Evolutionary conservation across 1,139 yeast genomes (phyloP).

Genomic region (Wickerhamomyces sp.): DNA sequence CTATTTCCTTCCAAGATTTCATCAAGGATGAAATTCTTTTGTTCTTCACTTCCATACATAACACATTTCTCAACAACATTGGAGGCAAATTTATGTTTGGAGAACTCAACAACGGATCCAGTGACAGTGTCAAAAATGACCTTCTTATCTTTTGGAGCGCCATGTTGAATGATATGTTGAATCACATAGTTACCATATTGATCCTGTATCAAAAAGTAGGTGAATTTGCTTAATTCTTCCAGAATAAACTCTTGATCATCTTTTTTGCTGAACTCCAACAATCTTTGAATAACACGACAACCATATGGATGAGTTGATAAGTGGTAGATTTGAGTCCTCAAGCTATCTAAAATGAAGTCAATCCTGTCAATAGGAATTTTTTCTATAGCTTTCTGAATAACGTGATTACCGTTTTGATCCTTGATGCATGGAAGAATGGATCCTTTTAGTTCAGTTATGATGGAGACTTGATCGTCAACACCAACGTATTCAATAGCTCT

Average conservation of each 20-base stretch:
- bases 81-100: slow-evolving; percentile 95
- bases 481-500: slow-evolving; percentile 78
- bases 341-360: slow-evolving; percentile 67
- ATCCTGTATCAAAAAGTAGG: slow-evolving; percentile 81
- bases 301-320: slow-evolving; percentile 96
- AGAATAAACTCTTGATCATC: slow-evolving; percentile 63
- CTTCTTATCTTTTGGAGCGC: slow-evolving; percentile 42
- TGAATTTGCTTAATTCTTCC: slow-evolving; percentile 65
- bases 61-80: slow-evolving; percentile 96
- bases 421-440: slow-evolving; percentile 76
- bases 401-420: slow-evolving; percentile 98
- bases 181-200: slow-evolving; percentile 97
- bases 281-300: slow-evolving; percentile 91
- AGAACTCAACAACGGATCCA: slow-evolving; percentile 67
- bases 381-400: slow-evolving; percentile 92
- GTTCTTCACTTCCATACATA: slow-evolving; percentile 59
- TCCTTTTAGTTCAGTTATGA: slow-evolving; percentile 69
- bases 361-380: slow-evolving; percentile 69
- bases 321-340: slow-evolving; percentile 77
- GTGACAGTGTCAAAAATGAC: slow-evolving; percentile 44
- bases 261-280: slow-evolving; percentile 62
- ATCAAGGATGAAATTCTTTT: slow-evolving; percentile 54
- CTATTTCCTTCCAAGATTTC: slow-evolving; percentile 32
- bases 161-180: slow-evolving; percentile 85
- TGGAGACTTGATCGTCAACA: slow-evolving; percentile 60